phyloP scores from a whole-genome alignment of 1,139 yeast species.

The Yamadazyma dushanensis region DNA sequence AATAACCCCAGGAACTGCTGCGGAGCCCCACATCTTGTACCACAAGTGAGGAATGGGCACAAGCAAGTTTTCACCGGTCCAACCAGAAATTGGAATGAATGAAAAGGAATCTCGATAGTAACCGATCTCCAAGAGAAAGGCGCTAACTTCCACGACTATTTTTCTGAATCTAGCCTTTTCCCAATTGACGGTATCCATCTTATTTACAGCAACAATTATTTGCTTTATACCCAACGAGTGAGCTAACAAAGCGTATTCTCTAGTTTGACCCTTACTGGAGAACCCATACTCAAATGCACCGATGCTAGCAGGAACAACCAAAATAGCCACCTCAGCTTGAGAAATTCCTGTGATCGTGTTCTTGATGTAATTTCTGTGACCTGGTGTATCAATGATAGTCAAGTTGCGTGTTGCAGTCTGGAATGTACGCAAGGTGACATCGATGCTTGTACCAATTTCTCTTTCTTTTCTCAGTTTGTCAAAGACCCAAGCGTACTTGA shows the following conservation, averaged over 20 bases:
- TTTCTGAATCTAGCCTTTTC: constrained; percentile 78
- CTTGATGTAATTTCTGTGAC: too few relatives aligned
- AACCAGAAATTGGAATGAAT: constrained; percentile 90
- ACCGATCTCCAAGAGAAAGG: constrained; percentile 92
- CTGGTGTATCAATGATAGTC: constrained; percentile 93
- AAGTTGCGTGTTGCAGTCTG: constrained; percentile 93
- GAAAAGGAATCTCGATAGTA: constrained; percentile 91
- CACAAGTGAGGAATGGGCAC: constrained; percentile 81
- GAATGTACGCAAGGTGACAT: constrained; percentile 93
- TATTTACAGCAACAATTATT: constrained; percentile 76
- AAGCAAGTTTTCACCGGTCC: constrained; percentile 95
- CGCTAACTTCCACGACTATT: constrained; percentile 75
- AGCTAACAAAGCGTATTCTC: constrained; percentile 90
- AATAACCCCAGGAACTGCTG: constrained; percentile 75
- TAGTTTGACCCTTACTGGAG: constrained; percentile 91
- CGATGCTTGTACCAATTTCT: constrained; percentile 80
- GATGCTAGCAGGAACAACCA: constrained; percentile 87
- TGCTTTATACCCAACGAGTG: constrained; percentile 89
- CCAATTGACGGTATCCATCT: constrained; percentile 93
- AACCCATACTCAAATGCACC: constrained; percentile 97
- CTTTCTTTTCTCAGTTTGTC: constrained; percentile 94
- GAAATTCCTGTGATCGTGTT: constrained; percentile 93
- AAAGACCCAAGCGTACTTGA: constrained; percentile 97
- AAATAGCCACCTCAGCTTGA: constrained; percentile 92
- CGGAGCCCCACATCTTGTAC: constrained; percentile 92